A percentile compares a stretch with the other conserved stretches of the same genome.
These are phyloP conservation scores for Cymbopogon citratus DNA, from an alignment of 176 grass and related monocot genomes.

Conservation along the genomic window DNA sequence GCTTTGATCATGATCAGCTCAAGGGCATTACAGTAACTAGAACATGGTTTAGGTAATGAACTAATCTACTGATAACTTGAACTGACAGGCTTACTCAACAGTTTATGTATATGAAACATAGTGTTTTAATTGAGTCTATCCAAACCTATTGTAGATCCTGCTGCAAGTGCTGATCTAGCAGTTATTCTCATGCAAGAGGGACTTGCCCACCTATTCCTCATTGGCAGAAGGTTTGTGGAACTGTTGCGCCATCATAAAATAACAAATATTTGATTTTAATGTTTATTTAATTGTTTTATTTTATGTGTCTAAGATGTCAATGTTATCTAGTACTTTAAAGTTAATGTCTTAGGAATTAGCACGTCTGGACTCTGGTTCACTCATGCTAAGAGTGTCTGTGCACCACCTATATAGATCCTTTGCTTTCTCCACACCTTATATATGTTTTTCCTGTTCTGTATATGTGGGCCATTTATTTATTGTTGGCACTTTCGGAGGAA, in stretches of 20 bases:
- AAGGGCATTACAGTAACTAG: too few species aligned
- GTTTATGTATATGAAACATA: neutral
- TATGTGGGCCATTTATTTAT: neutral
- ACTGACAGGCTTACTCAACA: too few species aligned
- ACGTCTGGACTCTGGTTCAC: neutral
- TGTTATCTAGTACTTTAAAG: neutral
- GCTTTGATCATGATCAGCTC: too few species aligned
- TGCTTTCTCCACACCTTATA: neutral
- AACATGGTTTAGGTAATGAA: too few species aligned
- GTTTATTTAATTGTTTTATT: conserved; percentile 2
- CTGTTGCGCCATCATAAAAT: neutral
- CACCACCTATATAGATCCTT: neutral
- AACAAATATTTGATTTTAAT: conserved; percentile 7
- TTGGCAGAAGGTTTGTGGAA: conserved; percentile 68
- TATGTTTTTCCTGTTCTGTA: neutral
- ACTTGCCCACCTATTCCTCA: conserved; percentile 80
- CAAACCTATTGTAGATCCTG: conserved; percentile 64
- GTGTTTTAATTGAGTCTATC: conserved; percentile 1
- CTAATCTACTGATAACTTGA: too few species aligned
- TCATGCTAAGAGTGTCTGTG: neutral
- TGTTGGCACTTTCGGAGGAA: neutral
- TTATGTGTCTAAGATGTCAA: neutral
- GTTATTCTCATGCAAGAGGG: conserved; percentile 99
- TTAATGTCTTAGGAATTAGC: neutral
- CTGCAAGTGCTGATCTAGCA: conserved; percentile 94